A percentile compares a stretch with the other conserved stretches of the same genome.
These are phyloP conservation scores for Lagerstroemia speciosa DNA, from an alignment of 345 rosid genomes.

Conservation along the genomic window DNA sequence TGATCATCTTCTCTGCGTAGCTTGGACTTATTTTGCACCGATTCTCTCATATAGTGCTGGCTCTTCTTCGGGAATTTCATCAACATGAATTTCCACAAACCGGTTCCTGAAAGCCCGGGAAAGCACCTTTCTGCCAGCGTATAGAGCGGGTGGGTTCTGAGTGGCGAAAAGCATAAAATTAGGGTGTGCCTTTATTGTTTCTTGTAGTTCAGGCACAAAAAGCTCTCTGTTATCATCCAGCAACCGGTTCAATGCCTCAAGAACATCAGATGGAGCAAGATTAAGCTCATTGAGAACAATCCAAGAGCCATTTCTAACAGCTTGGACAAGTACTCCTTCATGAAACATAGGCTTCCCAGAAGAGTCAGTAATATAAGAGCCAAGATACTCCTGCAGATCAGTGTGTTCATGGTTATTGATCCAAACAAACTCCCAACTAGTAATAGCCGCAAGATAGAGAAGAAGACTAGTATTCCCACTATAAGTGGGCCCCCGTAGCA, in stretches of 20 bases:
- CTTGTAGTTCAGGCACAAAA: conserved; percentile 75
- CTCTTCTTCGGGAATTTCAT: conserved; percentile 87
- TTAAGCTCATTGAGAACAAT: conserved; percentile 91
- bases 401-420: conserved; percentile 97
- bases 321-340: conserved; percentile 90
- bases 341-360: conserved; percentile 82
- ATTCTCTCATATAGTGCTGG: conserved; percentile 48
- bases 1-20: conserved; percentile 76
- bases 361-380: conserved; percentile 72
- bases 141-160: conserved; percentile 85
- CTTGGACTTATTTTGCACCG: conserved; percentile 65
- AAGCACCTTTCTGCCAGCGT: conserved; percentile 96
- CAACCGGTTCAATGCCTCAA: conserved; percentile 86
- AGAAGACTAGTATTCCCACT: conserved; percentile 99
- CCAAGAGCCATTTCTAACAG: conserved; percentile 87
- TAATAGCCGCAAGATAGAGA: conserved; percentile 78
- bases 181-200: conserved; percentile 75
- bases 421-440: conserved; percentile 81
- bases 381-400: conserved; percentile 85
- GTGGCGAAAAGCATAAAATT: conserved; percentile 96
- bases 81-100: conserved; percentile 96
- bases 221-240: conserved; percentile 96
- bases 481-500: conserved; percentile 92
- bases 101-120: conserved; percentile 98
- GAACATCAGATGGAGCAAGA: conserved; percentile 93